phyloP scores from a whole-genome alignment of 1,284 basidiomycete species.

The Entoloma clypeatum region DNA sequence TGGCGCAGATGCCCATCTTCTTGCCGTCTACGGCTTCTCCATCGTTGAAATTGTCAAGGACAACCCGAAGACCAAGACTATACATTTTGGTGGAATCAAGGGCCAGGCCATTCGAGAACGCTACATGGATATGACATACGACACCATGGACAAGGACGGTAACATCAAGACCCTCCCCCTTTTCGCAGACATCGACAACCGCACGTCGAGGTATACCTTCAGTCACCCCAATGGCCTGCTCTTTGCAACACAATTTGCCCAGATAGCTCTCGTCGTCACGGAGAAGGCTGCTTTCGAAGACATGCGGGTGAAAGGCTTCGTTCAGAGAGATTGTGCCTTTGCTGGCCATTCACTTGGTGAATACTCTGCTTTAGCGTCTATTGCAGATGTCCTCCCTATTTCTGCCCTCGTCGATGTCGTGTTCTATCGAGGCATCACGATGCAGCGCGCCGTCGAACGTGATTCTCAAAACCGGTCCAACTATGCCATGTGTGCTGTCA shows the following conservation, averaged over 20 bases:
- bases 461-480: conserved; percentile 90
- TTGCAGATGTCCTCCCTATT: conserved; percentile 93
- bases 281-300: conserved; percentile 98
- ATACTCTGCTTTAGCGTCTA: conserved; percentile 96
- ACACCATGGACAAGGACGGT: conserved; percentile 93
- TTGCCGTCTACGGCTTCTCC: conserved; percentile 94
- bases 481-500: conserved; percentile 99
- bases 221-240: conserved; percentile 93
- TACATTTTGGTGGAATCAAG: conserved; percentile 99
- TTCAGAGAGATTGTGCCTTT: conserved; percentile 89
- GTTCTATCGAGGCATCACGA: conserved; percentile 99
- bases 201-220: conserved; percentile 96
- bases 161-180: conserved; percentile 92
- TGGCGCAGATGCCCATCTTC: conserved; percentile 89
- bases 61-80: conserved; percentile 95
- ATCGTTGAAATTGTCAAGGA: conserved; percentile 98
- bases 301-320: conserved; percentile 93
- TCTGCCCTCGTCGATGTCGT: conserved; percentile 97
- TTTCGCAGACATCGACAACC: conserved; percentile 88
- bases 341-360: conserved; percentile 98
- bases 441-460: conserved; percentile 97
- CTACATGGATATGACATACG: conserved; percentile 99
- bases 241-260: conserved; percentile 97
- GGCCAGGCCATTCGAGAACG: conserved; percentile 96
- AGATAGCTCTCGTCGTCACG: conserved; percentile 96